Conservation (phyloP, 176 grass and related monocot genomes). For the Rhipidocladum racemiflorum region DNA sequence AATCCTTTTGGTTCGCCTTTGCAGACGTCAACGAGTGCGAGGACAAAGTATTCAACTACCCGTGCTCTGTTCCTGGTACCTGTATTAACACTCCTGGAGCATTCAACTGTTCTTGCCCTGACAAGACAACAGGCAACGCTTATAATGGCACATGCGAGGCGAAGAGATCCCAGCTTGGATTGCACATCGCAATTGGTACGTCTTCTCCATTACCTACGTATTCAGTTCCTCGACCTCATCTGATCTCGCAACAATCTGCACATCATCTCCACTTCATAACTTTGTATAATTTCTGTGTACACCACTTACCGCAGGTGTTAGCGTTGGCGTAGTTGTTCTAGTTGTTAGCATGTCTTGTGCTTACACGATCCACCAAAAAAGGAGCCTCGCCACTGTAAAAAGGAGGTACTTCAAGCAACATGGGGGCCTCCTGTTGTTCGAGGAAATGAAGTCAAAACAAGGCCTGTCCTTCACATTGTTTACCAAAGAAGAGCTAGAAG, state of each 20-base stretch:
- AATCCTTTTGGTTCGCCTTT: neutral
- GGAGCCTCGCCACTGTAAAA: conserved; percentile 43
- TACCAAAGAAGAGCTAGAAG: conserved; percentile 58
- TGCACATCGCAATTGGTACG: conserved; percentile 60
- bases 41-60: conserved; percentile 12
- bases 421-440: conserved; percentile 51
- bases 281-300: neutral
- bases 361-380: conserved; percentile 48
- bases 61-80: conserved; percentile 45
- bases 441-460: conserved; percentile 62
- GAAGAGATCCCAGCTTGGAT: conserved; percentile 21
- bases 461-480: conserved; percentile 62
- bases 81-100: conserved; percentile 50
- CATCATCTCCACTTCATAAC: neutral
- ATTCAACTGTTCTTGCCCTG: conserved; percentile 51
- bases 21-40: conserved; percentile 73
- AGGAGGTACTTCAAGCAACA: conserved; percentile 60
- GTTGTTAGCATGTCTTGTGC: conserved; percentile 11
- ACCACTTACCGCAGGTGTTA: conserved; percentile 31
- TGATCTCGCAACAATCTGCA: neutral
- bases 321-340: conserved; percentile 27
- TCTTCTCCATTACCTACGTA: neutral
- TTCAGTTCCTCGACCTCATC: neutral
- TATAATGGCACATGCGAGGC: conserved; percentile 34
- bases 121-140: conserved; percentile 33